Percentiles rank a stretch among this genome's conserved stretches.
Evolutionary conservation across 2,329 filamentous ascomycete genomes (phyloP).

Genomic region (Epichloe brachyelytri): DNA sequence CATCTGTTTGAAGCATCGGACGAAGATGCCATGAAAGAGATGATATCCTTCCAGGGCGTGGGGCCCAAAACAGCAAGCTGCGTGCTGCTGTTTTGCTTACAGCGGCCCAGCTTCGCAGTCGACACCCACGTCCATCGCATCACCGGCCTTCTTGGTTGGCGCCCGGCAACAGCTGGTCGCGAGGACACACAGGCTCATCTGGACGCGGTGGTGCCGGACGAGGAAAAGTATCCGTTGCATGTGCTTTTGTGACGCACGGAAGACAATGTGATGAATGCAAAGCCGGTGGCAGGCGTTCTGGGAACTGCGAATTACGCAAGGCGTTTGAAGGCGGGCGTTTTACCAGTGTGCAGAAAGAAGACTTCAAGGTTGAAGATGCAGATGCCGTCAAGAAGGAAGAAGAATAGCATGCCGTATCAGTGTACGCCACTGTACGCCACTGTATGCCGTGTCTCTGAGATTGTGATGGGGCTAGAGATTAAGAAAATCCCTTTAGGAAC

Average conservation of each 20-base stretch:
- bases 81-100: slow-evolving; percentile 38
- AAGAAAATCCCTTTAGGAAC: too few relatives aligned
- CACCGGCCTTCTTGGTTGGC: slow-evolving; percentile 35
- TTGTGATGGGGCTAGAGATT: too few relatives aligned
- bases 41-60: slow-evolving; percentile 37
- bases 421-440: too few relatives aligned
- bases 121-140: slow-evolving; percentile 41
- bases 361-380: neutral
- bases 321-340: slow-evolving; percentile 21
- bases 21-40: slow-evolving; percentile 35
- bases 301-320: slow-evolving; percentile 27
- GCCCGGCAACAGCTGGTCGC: slow-evolving; percentile 25
- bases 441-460: too few relatives aligned
- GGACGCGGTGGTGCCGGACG: slow-evolving; percentile 32
- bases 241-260: slow-evolving; percentile 36
- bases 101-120: slow-evolving; percentile 35
- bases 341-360: slow-evolving; percentile 8
- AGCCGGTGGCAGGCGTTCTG: slow-evolving; percentile 27
- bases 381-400: neutral
- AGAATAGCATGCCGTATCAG: too few relatives aligned
- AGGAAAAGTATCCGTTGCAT: slow-evolving; percentile 37
- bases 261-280: slow-evolving; percentile 31
- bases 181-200: slow-evolving; percentile 37
- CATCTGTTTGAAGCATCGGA: slow-evolving; percentile 30
- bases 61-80: slow-evolving; percentile 43